phyloP scores from a whole-genome alignment of 2,329 filamentous ascomycete genomes.

The Sporothrix pseudoabietina region DNA sequence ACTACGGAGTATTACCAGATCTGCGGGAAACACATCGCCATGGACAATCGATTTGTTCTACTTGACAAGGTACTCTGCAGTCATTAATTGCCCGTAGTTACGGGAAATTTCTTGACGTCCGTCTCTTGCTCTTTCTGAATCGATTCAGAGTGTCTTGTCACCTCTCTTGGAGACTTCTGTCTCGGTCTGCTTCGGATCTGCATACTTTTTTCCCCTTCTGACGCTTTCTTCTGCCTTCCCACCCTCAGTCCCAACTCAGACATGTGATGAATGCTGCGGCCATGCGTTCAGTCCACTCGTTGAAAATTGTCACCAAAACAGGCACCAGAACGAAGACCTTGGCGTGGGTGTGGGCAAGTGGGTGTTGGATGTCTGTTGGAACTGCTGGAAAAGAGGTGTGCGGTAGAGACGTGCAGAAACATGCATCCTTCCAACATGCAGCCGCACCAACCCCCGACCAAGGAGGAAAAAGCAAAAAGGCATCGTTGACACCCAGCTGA shows the following conservation, averaged over 20 bases:
- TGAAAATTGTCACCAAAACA: not conserved
- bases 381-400: not conserved
- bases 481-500: slow-evolving; percentile 1
- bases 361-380: not conserved
- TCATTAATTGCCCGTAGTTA: not conserved
- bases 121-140: not conserved
- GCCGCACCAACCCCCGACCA: not conserved
- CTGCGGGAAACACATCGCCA: not conserved
- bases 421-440: not conserved
- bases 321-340: not conserved
- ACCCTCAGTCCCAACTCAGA: not conserved
- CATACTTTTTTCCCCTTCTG: not conserved
- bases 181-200: slow-evolving; percentile 1
- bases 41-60: not conserved
- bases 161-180: not conserved
- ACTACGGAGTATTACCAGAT: slow-evolving; percentile 5
- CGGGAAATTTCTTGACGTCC: not conserved
- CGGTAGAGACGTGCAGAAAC: not conserved
- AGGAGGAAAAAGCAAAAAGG: not conserved
- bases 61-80: not conserved
- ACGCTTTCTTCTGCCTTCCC: not conserved
- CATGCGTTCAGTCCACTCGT: not conserved
- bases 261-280: slow-evolving; percentile 11
- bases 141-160: not conserved
- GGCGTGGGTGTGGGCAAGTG: not conserved